Evolutionary conservation across 257 asterid species (phyloP), one percentile per base, ranked within the genome.

Genomic region (Prunella vulgaris): DNA sequence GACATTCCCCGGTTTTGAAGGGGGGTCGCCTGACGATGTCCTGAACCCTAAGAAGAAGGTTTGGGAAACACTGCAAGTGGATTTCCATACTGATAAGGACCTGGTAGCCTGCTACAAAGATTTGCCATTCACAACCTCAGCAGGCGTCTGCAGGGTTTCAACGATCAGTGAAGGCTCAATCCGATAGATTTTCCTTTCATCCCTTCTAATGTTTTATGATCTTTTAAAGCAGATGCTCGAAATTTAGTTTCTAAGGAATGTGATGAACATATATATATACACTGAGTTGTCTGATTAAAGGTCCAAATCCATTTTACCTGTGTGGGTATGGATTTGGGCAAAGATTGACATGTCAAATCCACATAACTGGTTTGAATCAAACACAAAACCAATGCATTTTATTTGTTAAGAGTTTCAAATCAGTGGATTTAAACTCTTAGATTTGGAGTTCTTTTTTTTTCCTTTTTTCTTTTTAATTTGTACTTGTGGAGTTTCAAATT

Each of bases 31-130:
- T 0, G 99, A 90, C 37, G 90, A 86, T 9, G 76, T 88, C 51
- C 81, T 93, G 72, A 90, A 90, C 83, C 96, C 96, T 0, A 93
- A 88, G 88, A 93, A 90, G 82, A 93, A 93, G 80, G 88, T 93
- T 1, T 93, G 95, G 95, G 99, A 93, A 80, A 86, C 97, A 1
- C 77, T 93, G 61, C 97, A 93, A 78, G 93, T 81, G 33, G 95
- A 85, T 81, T 67, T 93, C 63, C 89, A 75, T 66, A 90, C 95
- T 3, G 79, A 89, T 52, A 81, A 73, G 71, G 93, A 87, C 40
- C 71, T 87, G 73, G 95, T 88, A 56, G 97, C 97, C 30, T 70
- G 87, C 78, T 90, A 82, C 77, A 88, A 86, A 75, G 90, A 88
- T 42, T 62, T 88, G 77, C 90, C 96, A 0, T 79, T 93, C 78